Evolutionary conservation across 2,329 filamentous ascomycete species (phyloP).

Genomic region (Penicillium occitanis): DNA sequence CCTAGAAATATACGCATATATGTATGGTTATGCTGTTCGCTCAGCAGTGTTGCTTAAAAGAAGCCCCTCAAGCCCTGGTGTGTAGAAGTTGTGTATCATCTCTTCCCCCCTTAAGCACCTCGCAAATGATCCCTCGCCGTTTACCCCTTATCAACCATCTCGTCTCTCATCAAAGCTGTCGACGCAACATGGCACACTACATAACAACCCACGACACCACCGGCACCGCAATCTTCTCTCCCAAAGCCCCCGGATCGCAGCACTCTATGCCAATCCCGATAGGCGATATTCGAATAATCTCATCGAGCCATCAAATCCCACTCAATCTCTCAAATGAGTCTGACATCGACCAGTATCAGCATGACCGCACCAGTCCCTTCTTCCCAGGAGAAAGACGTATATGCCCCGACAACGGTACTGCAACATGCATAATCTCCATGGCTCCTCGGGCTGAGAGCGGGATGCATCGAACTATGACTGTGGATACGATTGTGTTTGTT

Average conservation of each 20-base stretch:
- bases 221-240: slow-evolving; percentile 6
- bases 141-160: not conserved
- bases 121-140: not conserved
- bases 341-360: slow-evolving; percentile 9
- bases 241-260: not conserved
- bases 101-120: not conserved
- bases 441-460: slow-evolving; percentile 42
- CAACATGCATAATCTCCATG: slow-evolving; percentile 11
- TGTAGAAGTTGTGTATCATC: not conserved
- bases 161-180: not conserved
- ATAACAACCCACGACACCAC: slow-evolving; percentile 9
- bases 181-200: slow-evolving; percentile 8
- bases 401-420: slow-evolving; percentile 9
- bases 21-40: not conserved
- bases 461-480: slow-evolving; percentile 56
- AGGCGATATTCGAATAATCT: slow-evolving; percentile 10
- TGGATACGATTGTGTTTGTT: slow-evolving; percentile 57
- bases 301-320: slow-evolving; percentile 6
- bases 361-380: slow-evolving; percentile 12
- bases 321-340: not conserved
- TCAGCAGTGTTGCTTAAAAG: not conserved
- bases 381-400: slow-evolving; percentile 9
- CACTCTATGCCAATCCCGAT: slow-evolving; percentile 7
- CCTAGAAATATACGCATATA: not conserved
- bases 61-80: not conserved